Evolutionary conservation across 176 grass and related monocot genomes (phyloP).

Genomic region (Rhynchospora tenuis): DNA sequence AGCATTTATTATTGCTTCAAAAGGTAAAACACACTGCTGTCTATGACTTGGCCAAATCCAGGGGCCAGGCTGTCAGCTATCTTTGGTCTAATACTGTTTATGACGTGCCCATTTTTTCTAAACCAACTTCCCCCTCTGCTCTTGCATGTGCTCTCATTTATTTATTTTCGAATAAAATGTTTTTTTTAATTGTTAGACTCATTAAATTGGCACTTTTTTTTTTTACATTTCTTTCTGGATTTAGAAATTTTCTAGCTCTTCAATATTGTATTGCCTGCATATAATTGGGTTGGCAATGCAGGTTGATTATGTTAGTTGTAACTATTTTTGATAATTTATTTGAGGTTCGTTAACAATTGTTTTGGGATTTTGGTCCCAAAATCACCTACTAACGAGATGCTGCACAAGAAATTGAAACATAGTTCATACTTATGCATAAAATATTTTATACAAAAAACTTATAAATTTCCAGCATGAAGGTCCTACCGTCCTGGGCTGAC

Average conservation of each 20-base stretch:
- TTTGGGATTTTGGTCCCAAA: too few species aligned
- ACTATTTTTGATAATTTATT: neutral
- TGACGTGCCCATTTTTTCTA: neutral
- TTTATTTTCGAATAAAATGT: too few species aligned
- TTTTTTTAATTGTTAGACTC: too few species aligned
- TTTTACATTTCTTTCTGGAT: neutral
- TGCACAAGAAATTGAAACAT: too few species aligned
- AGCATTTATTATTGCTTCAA: neutral
- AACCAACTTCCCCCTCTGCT: neutral
- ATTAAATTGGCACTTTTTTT: too few species aligned
- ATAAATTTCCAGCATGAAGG: too few species aligned
- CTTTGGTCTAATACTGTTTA: neutral
- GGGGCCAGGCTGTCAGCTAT: neutral
- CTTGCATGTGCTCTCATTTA: too few species aligned
- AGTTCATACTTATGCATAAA: too few species aligned
- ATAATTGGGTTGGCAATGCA: neutral
- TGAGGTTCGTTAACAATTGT: too few species aligned
- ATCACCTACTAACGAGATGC: too few species aligned
- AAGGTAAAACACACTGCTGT: conserved; percentile 4
- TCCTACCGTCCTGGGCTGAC: too few species aligned
- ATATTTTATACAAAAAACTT: too few species aligned
- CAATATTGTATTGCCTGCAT: neutral
- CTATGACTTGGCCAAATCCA: neutral
- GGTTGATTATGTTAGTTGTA: neutral
- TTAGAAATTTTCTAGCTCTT: neutral